Percentiles rank a stretch among this genome's conserved stretches.
These are phyloP conservation scores for Pachyrhizus erosus DNA, from an alignment of 306 rosid genomes.

Conservation along the genomic window DNA sequence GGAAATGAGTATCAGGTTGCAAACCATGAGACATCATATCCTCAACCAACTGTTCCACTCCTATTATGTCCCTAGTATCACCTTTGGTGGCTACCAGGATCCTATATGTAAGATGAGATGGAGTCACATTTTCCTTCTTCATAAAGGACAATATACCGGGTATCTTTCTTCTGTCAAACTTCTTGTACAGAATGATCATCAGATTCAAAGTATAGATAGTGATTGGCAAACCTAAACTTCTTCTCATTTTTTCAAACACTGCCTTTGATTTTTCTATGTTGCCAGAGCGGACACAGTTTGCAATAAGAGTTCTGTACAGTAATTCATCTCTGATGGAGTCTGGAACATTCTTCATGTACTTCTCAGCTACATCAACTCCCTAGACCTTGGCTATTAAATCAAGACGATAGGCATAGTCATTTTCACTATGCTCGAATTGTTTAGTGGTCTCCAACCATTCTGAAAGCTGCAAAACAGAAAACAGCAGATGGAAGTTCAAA, in stretches of 20 bases:
- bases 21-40: background rate
- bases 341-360: slow-evolving; percentile 4
- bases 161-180: background rate
- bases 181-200: slow-evolving; percentile 7
- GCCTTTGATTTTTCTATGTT: background rate
- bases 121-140: background rate
- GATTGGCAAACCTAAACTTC: slow-evolving; percentile 8
- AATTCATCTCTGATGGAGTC: background rate
- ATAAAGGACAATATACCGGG: background rate
- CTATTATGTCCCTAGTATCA: background rate
- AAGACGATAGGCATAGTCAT: background rate
- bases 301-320: background rate
- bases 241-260: background rate
- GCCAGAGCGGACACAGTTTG: slow-evolving; percentile 4
- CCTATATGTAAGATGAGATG: background rate
- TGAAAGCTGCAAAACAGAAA: background rate
- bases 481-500: background rate
- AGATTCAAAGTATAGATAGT: background rate
- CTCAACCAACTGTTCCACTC: background rate
- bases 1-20: slow-evolving; percentile 2
- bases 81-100: background rate
- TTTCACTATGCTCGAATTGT: slow-evolving; percentile 4
- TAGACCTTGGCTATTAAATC: slow-evolving; percentile 13
- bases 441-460: background rate
- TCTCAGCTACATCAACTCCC: slow-evolving; percentile 9